Base-by-base conservation (phyloP, 768 basidiomycete species). In the Kwoniella bestiolae region DNA sequence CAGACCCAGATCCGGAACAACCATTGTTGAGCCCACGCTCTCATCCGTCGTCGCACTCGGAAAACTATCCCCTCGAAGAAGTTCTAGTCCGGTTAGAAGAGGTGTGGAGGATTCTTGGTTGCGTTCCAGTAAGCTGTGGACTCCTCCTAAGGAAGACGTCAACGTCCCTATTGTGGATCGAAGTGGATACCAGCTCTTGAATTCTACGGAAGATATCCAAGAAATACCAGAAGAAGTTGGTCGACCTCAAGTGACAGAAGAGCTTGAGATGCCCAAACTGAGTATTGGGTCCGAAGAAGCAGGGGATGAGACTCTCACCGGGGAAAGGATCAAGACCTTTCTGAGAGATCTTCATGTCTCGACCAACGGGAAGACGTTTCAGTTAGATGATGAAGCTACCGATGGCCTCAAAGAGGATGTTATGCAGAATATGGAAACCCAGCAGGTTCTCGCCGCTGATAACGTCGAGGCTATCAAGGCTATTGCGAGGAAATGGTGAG, bases 91-190 rank as follows among this genome's bases (percentile, higher is more conserved):
- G 5, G 52, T 46, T 11, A 63, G 21, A 21, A 53, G 63, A 52
- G 63, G 63, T 18, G 38, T 65, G 4, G 56, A 65, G 5, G 63
- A 50, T 7, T 57, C 59, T 7, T 67, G 60, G 60, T 44, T 53
- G 21, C 46, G 44, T 34, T 58, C 60, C 28, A 68, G 46, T 28
- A 68, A 52, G 44, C 31, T 57, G 3, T 63, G 66, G 60, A 41
- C n/a, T 18, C 60, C 26, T 11, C 61, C 38, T n/a, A 45, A 6
- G 12, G 9, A 45, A 11, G 32, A 18, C 12, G 18, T 8, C 11
- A 29, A 9, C 34, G 52, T 35, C 23, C 35, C 21, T 18, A 6
- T 31, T 3, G 34, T 51, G 29, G 23, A 51, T 16, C 25, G 34
- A 16, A 26, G 58, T 23, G 47, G 52, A 25, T 65, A 65, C 18